phyloP scores from a whole-genome alignment of 257 asterid genomes.

The Eucommia ulmoides region DNA sequence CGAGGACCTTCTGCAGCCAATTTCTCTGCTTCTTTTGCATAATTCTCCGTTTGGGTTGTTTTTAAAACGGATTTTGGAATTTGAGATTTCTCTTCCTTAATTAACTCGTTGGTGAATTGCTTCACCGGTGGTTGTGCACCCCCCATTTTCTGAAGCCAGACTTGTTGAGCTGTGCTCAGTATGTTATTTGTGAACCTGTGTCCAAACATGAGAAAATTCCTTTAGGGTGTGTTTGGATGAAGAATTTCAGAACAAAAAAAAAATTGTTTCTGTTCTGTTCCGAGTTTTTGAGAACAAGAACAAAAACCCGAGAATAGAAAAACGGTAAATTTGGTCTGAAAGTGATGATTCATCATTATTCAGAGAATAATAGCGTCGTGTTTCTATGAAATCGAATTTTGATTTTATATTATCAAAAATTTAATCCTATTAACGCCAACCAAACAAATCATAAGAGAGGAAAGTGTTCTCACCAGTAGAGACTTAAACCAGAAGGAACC shows the following conservation, averaged over 20 bases:
- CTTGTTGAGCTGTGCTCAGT: slow-evolving; percentile 79
- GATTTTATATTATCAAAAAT: no score
- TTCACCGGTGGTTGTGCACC: slow-evolving; percentile 61
- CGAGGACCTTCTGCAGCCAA: slow-evolving; percentile 45
- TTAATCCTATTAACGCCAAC: background rate
- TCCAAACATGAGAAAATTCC: no score
- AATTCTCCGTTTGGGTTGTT: slow-evolving; percentile 25
- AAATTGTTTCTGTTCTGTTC: background rate
- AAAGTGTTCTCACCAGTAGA: slow-evolving; percentile 62
- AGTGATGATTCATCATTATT: no score
- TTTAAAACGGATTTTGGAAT: slow-evolving; percentile 34
- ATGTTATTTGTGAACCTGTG: slow-evolving; percentile 93
- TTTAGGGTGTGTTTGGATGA: background rate
- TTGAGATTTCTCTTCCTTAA: slow-evolving; percentile 35
- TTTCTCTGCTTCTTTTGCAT: slow-evolving; percentile 30
- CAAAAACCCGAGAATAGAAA: background rate
- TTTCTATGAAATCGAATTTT: no score
- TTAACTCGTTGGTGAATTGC: slow-evolving; percentile 32
- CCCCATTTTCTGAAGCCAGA: slow-evolving; percentile 84
- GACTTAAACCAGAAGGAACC: slow-evolving; percentile 96
- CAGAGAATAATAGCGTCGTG: no score
- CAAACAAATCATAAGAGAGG: slow-evolving; percentile 2
- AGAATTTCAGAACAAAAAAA: background rate
- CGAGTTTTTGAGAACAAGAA: background rate
- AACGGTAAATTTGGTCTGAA: no score